Conservation (phyloP, 2,329 filamentous ascomycete genomes). For the Colletotrichum sp. region DNA sequence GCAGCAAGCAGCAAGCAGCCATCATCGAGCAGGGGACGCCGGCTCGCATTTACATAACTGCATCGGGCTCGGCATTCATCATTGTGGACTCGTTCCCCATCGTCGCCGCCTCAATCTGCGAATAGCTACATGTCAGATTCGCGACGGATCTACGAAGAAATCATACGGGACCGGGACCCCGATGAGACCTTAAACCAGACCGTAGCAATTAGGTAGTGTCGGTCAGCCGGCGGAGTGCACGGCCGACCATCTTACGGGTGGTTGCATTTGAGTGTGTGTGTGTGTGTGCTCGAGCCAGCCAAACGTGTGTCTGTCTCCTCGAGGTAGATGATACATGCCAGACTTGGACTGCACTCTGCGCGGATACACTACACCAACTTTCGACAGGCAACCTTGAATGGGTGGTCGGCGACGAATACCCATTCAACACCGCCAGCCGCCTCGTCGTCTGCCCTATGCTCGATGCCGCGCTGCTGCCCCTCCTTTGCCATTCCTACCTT, state of each 20-base stretch:
- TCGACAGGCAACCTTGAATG: not conserved
- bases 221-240: slow-evolving; percentile 18
- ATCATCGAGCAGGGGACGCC: not conserved
- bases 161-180: not conserved
- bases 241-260: slow-evolving; percentile 14
- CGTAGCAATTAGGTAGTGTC: slow-evolving; percentile 1
- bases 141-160: not conserved
- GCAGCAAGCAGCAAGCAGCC: not conserved
- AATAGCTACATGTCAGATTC: slow-evolving; percentile 12
- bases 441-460: not conserved
- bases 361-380: not conserved
- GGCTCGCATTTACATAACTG: slow-evolving; percentile 5
- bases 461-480: slow-evolving; percentile 27
- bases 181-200: not conserved
- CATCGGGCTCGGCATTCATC: slow-evolving; percentile 17
- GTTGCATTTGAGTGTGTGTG: slow-evolving; percentile 4
- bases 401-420: not conserved
- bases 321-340: slow-evolving; percentile 12
- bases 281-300: not conserved
- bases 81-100: slow-evolving; percentile 8
- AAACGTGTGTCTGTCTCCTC: not conserved
- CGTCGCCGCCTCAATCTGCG: slow-evolving; percentile 8
- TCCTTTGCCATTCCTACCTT: not conserved
- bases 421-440: slow-evolving; percentile 5
- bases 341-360: not conserved